Evolutionary conservation across 768 basidiomycete species (phyloP), one percentile per base, ranked within the genome.

Genomic region (Botryobasidium botryosum): DNA sequence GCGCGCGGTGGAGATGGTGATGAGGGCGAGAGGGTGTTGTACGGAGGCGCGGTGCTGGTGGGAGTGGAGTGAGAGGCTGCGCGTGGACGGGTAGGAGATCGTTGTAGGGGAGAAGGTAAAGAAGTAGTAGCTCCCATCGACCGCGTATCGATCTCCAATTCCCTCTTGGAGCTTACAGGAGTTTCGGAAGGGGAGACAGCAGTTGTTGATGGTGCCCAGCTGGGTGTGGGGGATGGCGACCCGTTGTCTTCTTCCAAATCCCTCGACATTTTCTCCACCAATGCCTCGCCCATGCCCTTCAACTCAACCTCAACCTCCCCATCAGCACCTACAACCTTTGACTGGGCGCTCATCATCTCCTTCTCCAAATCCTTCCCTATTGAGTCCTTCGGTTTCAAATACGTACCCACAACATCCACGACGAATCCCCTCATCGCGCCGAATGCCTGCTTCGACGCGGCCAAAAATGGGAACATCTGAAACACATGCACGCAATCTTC

Each of bases 401-500:
- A n/a, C n/a, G n/a, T n/a, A n/a, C n/a, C n/a, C n/a, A 82, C 66
- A 35, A 66, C 61, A 29, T 68, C 64, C 37, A 69, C 68, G 26
- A 81, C 74, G 56, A 85, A 87, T 47, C 75, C 67, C 25, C 71
- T 69, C 59, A 79, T 80, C 4, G 79, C 78, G 40, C 68, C 51
- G 58, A 82, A 83, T 3, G 84, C 75, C 35, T 70, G 70, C n/a
- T 62, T 68, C 23, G 79, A 62, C 3, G 72, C 66, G 6, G 74
- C 68, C 18, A 85, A 66, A 59, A 86, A 92, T 0, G 85, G 82
- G 53, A 85, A 83, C 13, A 76, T 68, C 57, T 92, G 90, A 58
- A 96, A 96, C 10, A 92, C 83, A 53, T 96, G 90, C 10, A 88
- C 87, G 41, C 79, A 81, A 61, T 99, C 92, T 55, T 91, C 80